phyloP scores from a whole-genome alignment of 2,329 filamentous ascomycete genomes.

The Pyrenochaeta sp. region DNA sequence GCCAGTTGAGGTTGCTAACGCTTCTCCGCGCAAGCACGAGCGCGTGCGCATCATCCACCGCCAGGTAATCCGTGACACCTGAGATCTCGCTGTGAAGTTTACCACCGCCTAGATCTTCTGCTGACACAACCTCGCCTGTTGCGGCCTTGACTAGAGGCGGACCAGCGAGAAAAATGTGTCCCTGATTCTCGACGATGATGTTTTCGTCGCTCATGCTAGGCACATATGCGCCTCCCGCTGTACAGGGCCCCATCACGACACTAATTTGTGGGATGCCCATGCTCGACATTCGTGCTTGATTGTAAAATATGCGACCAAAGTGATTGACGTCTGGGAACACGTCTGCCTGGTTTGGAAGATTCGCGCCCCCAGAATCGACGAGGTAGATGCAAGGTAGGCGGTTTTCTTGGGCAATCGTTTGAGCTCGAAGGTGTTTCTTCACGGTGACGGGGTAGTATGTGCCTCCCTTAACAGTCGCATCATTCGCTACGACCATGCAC shows the following conservation, averaged over 20 bases:
- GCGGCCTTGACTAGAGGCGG: constrained; percentile 95
- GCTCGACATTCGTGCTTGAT: constrained; percentile 92
- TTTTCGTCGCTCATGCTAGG: constrained; percentile 97
- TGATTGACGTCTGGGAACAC: constrained; percentile 96
- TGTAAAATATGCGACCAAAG: constrained; percentile 97
- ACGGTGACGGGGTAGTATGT: constrained; percentile 98
- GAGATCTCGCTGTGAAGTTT: constrained; percentile 89
- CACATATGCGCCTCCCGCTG: constrained; percentile 93
- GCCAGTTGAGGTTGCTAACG: constrained; percentile 90
- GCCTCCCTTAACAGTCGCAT: constrained; percentile 96
- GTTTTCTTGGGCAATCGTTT: constrained; percentile 90
- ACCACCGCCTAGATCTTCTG: constrained; percentile 90
- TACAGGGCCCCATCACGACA: constrained; percentile 97
- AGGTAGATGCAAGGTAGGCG: constrained; percentile 86
- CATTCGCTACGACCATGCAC: constrained; percentile 94
- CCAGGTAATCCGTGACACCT: constrained; percentile 93
- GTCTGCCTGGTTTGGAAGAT: constrained; percentile 92
- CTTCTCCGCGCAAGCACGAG: constrained; percentile 84
- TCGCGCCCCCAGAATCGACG: constrained; percentile 94
- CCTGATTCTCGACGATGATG: constrained; percentile 94
- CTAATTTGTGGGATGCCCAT: constrained; percentile 90
- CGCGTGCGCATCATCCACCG: constrained; percentile 92
- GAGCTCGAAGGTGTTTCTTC: constrained; percentile 94
- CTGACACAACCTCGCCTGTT: constrained; percentile 89
- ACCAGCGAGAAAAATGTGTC: constrained; percentile 96